A percentile compares a stretch with the other conserved stretches of the same genome.
These are phyloP conservation scores for Dittrichia graveolens DNA, from an alignment of 129 eudicot genomes.

Conservation along the genomic window DNA sequence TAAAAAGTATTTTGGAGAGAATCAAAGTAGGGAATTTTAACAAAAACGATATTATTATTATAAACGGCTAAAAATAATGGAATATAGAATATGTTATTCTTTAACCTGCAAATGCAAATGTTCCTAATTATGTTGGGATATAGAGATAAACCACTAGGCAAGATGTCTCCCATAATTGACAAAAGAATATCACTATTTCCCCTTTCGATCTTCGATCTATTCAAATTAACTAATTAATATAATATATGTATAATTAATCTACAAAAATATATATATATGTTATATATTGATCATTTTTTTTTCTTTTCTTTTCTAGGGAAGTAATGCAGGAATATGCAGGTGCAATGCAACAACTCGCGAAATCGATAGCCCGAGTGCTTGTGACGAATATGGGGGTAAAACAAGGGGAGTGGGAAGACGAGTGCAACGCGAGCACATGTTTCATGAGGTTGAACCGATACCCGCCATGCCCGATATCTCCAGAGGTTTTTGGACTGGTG, in stretches of 20 bases:
- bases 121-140: conserved; percentile 25
- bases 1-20: conserved; percentile 23
- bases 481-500: conserved; percentile 58
- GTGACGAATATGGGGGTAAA: conserved; percentile 50
- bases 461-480: conserved; percentile 57
- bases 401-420: conserved; percentile 43
- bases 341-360: conserved; percentile 70
- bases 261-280: no score
- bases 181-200: conserved; percentile 24
- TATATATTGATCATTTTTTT: neutral
- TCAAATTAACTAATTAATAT: neutral
- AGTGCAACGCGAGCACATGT: conserved; percentile 60
- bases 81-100: conserved; percentile 32
- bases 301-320: conserved; percentile 37
- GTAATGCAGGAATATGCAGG: conserved; percentile 69
- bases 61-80: conserved; percentile 37
- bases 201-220: neutral
- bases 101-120: conserved; percentile 14
- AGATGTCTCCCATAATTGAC: conserved; percentile 29
- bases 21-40: conserved; percentile 24
- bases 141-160: conserved; percentile 25
- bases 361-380: conserved; percentile 39
- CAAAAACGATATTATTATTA: conserved; percentile 13
- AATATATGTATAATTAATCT: no score
- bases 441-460: conserved; percentile 64